A percentile compares a stretch with the other conserved stretches of the same genome.
phyloP scores from a whole-genome alignment of 305 asterid species.

The Caryopteris hybrid region DNA sequence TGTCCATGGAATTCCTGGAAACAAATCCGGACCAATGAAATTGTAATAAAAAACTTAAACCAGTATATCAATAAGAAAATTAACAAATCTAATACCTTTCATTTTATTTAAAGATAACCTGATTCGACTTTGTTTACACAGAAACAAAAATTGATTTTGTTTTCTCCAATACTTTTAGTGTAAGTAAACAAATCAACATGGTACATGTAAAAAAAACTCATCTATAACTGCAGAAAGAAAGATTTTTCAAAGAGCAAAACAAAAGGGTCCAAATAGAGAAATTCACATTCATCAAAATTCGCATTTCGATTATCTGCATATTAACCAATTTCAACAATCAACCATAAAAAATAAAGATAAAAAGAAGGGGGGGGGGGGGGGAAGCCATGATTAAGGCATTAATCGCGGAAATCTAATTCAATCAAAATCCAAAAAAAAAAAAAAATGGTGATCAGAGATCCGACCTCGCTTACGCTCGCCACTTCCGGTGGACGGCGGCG shows the following conservation, averaged over 20 bases:
- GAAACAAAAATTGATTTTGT: neutral
- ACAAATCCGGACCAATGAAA: neutral
- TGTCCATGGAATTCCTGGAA: slow-evolving; percentile 82
- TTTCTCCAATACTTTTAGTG: neutral
- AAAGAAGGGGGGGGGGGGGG: too few relatives aligned
- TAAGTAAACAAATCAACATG: neutral
- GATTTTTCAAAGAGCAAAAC: neutral
- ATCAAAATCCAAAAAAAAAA: neutral
- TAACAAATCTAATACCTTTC: neutral
- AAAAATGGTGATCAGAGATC: slow-evolving; percentile 31
- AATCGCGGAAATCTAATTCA: neutral
- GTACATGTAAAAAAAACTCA: neutral
- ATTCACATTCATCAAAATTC: neutral
- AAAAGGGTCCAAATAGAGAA: neutral
- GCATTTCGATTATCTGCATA: too few relatives aligned
- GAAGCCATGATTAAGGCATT: neutral
- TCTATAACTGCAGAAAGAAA: too few relatives aligned
- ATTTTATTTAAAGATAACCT: neutral
- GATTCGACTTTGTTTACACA: neutral
- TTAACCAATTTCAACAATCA: neutral
- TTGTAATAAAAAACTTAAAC: neutral
- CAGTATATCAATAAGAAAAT: neutral
- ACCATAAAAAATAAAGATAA: too few relatives aligned
- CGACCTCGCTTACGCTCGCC: slow-evolving; percentile 89
- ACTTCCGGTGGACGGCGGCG: slow-evolving; percentile 34